These are phyloP conservation scores for Asterochloris erici DNA, from an alignment of 139 green algal species.

Conservation along the genomic window DNA sequence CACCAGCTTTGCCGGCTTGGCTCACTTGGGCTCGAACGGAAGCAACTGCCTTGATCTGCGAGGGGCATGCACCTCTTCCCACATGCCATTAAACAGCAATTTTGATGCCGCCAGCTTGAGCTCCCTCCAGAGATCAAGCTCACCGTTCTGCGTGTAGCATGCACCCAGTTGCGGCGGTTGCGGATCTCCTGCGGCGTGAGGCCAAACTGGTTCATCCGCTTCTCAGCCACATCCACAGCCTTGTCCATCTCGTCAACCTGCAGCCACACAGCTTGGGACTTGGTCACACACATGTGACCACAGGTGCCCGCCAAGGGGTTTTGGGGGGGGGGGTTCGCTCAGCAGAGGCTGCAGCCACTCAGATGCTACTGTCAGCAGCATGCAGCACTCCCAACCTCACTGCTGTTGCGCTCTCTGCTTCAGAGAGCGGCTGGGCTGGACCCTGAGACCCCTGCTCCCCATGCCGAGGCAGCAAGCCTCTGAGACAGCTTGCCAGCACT, in stretches of 20 bases:
- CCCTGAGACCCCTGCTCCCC: too few species aligned
- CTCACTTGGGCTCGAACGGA: not conserved
- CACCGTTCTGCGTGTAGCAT: slow-evolving; percentile 48
- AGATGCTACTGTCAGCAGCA: not conserved
- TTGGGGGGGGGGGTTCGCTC: not conserved
- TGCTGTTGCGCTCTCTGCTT: not conserved
- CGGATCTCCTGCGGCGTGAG: slow-evolving; percentile 66
- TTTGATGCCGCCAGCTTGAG: not conserved
- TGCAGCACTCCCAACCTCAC: not conserved
- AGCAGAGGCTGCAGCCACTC: not conserved
- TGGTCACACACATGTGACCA: not conserved
- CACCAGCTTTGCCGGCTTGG: not conserved
- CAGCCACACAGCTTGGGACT: not conserved
- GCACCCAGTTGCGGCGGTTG: slow-evolving; percentile 64
- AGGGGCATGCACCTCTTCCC: not conserved
- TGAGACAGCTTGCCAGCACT: not conserved
- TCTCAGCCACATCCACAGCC: slow-evolving; percentile 68
- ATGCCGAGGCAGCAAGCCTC: not conserved
- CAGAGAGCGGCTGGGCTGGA: too few species aligned
- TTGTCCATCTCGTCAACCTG: slow-evolving; percentile 75
- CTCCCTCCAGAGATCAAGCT: not conserved
- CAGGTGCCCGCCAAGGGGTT: not conserved
- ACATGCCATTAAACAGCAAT: not conserved
- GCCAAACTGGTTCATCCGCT: slow-evolving; percentile 71
- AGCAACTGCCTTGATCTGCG: not conserved